These are phyloP conservation scores for Saccharomycopsis hybrid DNA, from an alignment of 1,139 yeast species.

Conservation along the genomic window DNA sequence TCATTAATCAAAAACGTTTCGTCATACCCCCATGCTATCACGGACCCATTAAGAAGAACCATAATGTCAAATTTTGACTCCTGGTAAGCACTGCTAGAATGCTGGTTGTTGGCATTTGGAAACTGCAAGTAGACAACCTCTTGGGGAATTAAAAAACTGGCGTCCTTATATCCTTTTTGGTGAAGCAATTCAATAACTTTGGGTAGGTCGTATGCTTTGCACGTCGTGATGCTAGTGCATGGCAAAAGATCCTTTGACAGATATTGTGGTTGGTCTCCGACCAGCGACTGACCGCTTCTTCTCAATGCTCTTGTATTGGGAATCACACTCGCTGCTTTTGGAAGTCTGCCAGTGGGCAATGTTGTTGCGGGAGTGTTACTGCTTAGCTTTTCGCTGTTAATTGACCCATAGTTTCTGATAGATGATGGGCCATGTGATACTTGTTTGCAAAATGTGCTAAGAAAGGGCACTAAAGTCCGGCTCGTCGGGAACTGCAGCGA, in stretches of 20 bases:
- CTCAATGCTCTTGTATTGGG: slow-evolving; percentile 8
- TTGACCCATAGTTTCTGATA: no score
- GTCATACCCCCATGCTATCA: slow-evolving; percentile 75
- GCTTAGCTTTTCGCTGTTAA: no score
- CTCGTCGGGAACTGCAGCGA: no score
- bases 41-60: slow-evolving; percentile 63
- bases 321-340: slow-evolving; percentile 8
- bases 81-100: no score
- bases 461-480: no score
- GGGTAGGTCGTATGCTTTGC: slow-evolving; percentile 59
- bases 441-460: no score
- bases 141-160: slow-evolving; percentile 50
- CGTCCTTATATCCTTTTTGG: slow-evolving; percentile 32
- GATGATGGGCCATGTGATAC: no score
- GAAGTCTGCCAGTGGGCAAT: slow-evolving; percentile 9
- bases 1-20: slow-evolving; percentile 41
- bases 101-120: slow-evolving; percentile 1
- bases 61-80: slow-evolving; percentile 42
- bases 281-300: slow-evolving; percentile 4
- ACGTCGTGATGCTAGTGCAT: slow-evolving; percentile 62
- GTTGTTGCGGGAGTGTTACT: no score
- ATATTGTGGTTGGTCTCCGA: background rate
- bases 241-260: slow-evolving; percentile 24
- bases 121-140: slow-evolving; percentile 51
- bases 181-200: slow-evolving; percentile 33